phyloP scores from a whole-genome alignment of 805 yeast species.

The Lipomyces yamadae region DNA sequence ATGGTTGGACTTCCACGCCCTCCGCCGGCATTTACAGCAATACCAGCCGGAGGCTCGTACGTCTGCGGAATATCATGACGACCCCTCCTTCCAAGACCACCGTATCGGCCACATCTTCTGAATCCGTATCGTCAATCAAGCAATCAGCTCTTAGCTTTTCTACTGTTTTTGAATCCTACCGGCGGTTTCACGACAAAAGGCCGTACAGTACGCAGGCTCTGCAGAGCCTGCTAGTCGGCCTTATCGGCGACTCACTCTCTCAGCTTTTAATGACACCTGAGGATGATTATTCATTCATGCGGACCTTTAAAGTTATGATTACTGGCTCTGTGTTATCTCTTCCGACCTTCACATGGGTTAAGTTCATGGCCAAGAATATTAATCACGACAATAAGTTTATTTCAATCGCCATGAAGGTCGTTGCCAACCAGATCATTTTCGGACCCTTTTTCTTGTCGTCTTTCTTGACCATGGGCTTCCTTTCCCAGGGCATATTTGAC shows the following conservation, averaged over 20 bases:
- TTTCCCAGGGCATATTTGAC: slow-evolving; percentile 27
- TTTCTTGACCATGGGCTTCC: slow-evolving; percentile 27
- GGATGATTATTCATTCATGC: slow-evolving; percentile 15
- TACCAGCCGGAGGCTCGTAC: neutral
- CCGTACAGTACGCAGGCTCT: slow-evolving; percentile 34
- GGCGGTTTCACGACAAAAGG: slow-evolving; percentile 27
- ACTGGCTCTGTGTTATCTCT: slow-evolving; percentile 29
- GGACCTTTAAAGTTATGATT: slow-evolving; percentile 32
- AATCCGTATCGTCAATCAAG: neutral
- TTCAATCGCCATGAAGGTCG: slow-evolving; percentile 28
- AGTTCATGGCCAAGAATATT: slow-evolving; percentile 28
- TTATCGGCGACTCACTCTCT: slow-evolving; percentile 30
- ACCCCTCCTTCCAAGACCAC: slow-evolving; percentile 1
- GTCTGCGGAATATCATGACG: neutral
- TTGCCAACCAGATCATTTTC: slow-evolving; percentile 30
- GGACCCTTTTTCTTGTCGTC: slow-evolving; percentile 35
- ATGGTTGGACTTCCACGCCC: neutral
- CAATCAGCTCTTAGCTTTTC: neutral
- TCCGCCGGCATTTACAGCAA: neutral
- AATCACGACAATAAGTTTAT: slow-evolving; percentile 27
- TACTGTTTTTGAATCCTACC: slow-evolving; percentile 19
- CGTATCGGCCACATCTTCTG: neutral
- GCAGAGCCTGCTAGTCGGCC: slow-evolving; percentile 22
- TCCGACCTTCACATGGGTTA: slow-evolving; percentile 32
- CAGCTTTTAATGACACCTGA: slow-evolving; percentile 25